These are phyloP conservation scores for Cryptococcus jaspeensis DNA, from an alignment of 1,284 basidiomycete genomes.

Conservation along the genomic window DNA sequence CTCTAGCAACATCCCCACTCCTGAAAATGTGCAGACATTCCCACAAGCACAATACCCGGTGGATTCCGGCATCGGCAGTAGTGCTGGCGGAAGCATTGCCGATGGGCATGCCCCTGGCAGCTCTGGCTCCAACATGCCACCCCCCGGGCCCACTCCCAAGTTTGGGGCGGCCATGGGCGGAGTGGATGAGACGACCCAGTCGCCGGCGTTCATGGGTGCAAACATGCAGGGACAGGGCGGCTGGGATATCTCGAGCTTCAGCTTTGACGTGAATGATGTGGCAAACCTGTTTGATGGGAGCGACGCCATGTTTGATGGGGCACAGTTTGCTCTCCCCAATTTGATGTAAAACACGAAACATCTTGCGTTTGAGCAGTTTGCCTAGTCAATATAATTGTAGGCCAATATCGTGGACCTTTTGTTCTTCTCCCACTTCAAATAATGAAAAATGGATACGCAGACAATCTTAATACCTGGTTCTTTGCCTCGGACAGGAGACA, in stretches of 20 bases:
- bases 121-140: background rate
- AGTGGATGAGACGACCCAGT: background rate
- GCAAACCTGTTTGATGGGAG: constrained; percentile 18
- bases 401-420: too few species aligned
- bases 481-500: too few species aligned
- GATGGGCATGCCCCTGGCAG: background rate
- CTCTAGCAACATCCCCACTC: background rate
- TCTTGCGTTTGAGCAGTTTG: too few species aligned
- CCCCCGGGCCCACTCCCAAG: background rate
- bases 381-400: too few species aligned
- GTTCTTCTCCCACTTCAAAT: too few species aligned
- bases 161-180: background rate
- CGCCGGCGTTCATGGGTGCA: constrained; percentile 1
- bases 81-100: too few species aligned
- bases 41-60: too few species aligned
- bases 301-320: constrained; percentile 23
- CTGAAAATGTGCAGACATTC: too few species aligned
- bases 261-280: constrained; percentile 31
- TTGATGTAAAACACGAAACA: too few species aligned
- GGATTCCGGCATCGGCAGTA: too few species aligned
- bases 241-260: constrained; percentile 31
- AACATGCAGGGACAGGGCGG: constrained; percentile 8
- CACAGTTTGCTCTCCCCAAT: constrained; percentile 1
- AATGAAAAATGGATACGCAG: too few species aligned
- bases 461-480: too few species aligned